A percentile compares a stretch with the other conserved stretches of the same genome.
These are phyloP conservation scores for Stentor coeruleus DNA, from an alignment of 73 alveolate genomes.

Conservation along the genomic window DNA sequence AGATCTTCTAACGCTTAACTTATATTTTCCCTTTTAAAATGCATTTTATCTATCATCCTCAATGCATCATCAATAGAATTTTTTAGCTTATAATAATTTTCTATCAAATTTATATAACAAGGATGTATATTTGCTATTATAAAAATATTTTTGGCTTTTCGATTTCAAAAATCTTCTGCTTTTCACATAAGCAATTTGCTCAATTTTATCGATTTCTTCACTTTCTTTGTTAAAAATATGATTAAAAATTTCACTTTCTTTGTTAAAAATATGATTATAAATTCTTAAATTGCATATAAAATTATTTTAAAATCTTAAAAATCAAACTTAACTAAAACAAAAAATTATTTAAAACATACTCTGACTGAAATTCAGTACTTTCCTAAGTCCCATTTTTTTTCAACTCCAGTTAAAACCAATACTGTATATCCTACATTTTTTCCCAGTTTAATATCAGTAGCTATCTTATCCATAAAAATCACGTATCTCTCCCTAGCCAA, in stretches of 20 bases:
- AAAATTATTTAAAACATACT: no score
- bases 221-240: no score
- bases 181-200: neutral
- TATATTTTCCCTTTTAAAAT: neutral
- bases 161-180: neutral
- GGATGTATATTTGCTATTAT: neutral
- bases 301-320: no score
- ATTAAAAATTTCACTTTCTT: no score
- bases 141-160: neutral
- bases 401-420: slow-evolving; percentile 18
- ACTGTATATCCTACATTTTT: neutral
- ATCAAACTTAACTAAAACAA: no score
- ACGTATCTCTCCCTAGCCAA: neutral
- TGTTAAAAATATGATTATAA: no score
- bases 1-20: neutral
- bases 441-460: slow-evolving; percentile 11
- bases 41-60: neutral
- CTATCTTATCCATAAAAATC: slow-evolving; percentile 8
- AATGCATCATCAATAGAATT: neutral
- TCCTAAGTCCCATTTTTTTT: neutral
- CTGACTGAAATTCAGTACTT: neutral
- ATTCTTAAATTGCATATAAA: no score
- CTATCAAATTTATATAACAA: neutral
- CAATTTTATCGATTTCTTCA: slow-evolving; percentile 9
- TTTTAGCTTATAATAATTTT: neutral